A percentile compares a stretch with the other conserved stretches of the same genome.
These are phyloP conservation scores for Eugenia klotzschiana DNA, from an alignment of 441 rosid genomes.

Conservation along the genomic window DNA sequence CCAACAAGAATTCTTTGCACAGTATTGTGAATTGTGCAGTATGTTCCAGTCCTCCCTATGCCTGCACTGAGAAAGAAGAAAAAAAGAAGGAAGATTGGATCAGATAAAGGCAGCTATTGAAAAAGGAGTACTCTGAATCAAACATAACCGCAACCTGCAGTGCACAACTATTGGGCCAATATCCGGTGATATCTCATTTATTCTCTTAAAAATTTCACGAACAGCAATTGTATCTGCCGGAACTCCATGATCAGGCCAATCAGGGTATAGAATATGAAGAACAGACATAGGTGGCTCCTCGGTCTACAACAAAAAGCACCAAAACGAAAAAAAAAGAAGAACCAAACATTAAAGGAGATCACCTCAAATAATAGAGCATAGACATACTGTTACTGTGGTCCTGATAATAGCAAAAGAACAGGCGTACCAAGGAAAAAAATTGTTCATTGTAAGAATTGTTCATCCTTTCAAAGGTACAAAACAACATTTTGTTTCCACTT, in stretches of 20 bases:
- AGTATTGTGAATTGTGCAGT: conserved; percentile 76
- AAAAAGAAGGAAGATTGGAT: background rate
- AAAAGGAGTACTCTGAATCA: background rate
- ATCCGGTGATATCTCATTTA: conserved; percentile 36
- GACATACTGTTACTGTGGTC: background rate
- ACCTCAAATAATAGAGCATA: background rate
- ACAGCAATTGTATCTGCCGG: conserved; percentile 59
- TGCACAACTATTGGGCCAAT: conserved; percentile 82
- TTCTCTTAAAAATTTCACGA: conserved; percentile 68
- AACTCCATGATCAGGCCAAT: conserved; percentile 98
- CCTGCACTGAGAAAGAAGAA: conserved; percentile 62
- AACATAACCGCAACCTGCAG: conserved; percentile 61
- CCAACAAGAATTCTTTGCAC: conserved; percentile 78
- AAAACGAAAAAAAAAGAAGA: background rate
- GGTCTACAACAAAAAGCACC: conserved; percentile 23
- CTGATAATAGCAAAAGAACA: background rate
- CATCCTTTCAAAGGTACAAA: background rate
- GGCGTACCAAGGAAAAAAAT: background rate
- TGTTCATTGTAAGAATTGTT: background rate
- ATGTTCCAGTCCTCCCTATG: conserved; percentile 91
- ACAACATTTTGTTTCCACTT: background rate
- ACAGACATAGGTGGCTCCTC: conserved; percentile 49
- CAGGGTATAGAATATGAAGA: conserved; percentile 72
- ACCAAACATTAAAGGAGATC: background rate
- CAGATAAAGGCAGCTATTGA: background rate